A percentile compares a stretch with the other conserved stretches of the same genome.
Conservation (phyloP, 257 asterid species). For the Solanum dulcamara region DNA sequence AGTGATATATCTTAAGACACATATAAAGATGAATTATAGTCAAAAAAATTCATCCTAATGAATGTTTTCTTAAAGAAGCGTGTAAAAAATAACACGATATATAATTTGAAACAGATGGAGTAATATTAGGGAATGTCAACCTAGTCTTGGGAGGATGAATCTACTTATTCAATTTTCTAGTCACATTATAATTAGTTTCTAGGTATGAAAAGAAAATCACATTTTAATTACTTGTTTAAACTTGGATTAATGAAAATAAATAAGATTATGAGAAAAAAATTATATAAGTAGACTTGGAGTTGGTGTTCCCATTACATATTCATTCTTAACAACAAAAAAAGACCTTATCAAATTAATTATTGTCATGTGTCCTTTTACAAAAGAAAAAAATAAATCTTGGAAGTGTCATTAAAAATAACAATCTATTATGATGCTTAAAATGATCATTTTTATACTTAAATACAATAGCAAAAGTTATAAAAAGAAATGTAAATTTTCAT, state of each 20-base stretch:
- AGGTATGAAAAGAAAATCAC: neutral
- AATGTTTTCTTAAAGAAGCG: neutral
- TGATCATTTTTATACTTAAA: neutral
- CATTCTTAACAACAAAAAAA: neutral
- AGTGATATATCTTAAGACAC: neutral
- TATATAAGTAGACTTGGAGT: neutral
- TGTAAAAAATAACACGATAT: neutral
- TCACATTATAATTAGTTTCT: neutral
- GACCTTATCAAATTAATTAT: neutral
- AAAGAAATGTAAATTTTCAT: neutral
- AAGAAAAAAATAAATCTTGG: neutral
- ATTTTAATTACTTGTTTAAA: neutral
- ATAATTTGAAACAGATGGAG: neutral
- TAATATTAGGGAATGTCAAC: neutral
- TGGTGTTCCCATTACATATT: neutral
- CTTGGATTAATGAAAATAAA: neutral
- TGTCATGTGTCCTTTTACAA: neutral
- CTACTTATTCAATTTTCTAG: neutral
- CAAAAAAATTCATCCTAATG: fast-evolving
- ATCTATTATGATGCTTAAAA: neutral
- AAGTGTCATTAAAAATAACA: neutral
- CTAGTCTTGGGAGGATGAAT: neutral
- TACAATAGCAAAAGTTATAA: neutral
- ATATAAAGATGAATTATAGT: neutral
- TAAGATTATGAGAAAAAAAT: neutral